Evolutionary conservation across 352 stramenopile species (phyloP).

Genomic region (Phytophthora agathidicida): DNA sequence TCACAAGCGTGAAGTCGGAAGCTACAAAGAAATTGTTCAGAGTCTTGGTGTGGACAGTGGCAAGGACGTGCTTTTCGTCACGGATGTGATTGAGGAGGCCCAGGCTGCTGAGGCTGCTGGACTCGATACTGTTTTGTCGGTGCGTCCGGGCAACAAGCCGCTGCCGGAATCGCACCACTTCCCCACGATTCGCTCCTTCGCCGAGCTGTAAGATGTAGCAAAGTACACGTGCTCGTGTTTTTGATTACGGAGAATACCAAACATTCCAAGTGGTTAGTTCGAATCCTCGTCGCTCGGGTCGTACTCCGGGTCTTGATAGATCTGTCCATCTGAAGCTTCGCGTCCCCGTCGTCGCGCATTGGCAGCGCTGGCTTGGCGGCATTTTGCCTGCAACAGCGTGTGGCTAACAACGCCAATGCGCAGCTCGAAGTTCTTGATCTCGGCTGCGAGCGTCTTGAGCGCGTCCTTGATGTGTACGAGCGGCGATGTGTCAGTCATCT

Average conservation of each 20-base stretch:
- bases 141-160: constrained; percentile 86
- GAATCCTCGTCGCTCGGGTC: constrained; percentile 85
- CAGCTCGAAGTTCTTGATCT: constrained; percentile 88
- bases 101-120: constrained; percentile 75
- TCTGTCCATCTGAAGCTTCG: constrained; percentile 34
- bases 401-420: constrained; percentile 83
- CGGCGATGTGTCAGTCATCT: constrained; percentile 88
- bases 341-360: constrained; percentile 40
- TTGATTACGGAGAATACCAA: too few relatives aligned
- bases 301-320: constrained; percentile 78
- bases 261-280: constrained; percentile 41
- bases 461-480: constrained; percentile 87
- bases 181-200: constrained; percentile 64
- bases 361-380: constrained; percentile 53
- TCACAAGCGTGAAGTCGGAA: constrained; percentile 74
- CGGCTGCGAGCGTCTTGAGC: constrained; percentile 71
- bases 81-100: constrained; percentile 88
- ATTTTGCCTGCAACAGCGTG: constrained; percentile 78
- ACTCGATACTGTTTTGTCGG: constrained; percentile 72
- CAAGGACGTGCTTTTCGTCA: constrained; percentile 89
- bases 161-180: constrained; percentile 66
- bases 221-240: constrained; percentile 4
- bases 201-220: constrained; percentile 50
- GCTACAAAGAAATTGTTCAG: constrained; percentile 84
- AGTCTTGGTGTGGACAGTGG: constrained; percentile 81